These are phyloP conservation scores for Daldinia caldariorum DNA, from an alignment of 495 filamentous ascomycete genomes.

Conservation along the genomic window DNA sequence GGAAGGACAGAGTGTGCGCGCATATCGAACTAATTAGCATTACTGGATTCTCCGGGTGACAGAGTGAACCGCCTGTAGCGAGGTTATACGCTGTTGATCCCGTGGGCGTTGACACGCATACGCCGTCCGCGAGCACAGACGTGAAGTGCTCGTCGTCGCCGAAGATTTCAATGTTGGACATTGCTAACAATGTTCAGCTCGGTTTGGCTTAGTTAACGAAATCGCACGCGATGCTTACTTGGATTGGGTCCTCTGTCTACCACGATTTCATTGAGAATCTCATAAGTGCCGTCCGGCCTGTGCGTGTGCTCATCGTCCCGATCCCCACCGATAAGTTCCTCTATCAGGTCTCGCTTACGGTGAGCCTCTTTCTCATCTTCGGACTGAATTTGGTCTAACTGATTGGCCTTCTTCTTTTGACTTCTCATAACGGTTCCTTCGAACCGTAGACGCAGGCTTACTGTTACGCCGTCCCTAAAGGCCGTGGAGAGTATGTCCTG, in stretches of 20 bases:
- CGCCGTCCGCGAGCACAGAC: constrained; percentile 83
- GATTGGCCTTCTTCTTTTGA: constrained; percentile 58
- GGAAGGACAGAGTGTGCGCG: constrained; percentile 94
- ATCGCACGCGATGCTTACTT: constrained; percentile 61
- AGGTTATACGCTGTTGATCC: constrained; percentile 98
- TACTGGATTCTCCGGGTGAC: constrained; percentile 96
- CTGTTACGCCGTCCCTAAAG: constrained; percentile 84
- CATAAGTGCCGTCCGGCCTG: constrained; percentile 78
- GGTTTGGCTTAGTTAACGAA: not conserved
- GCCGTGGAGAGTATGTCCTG: constrained; percentile 73
- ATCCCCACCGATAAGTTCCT: constrained; percentile 87
- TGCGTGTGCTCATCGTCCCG: constrained; percentile 83
- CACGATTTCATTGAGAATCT: constrained; percentile 93
- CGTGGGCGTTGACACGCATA: constrained; percentile 91
- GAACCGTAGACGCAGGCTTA: constrained; percentile 88
- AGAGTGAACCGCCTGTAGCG: constrained; percentile 92
- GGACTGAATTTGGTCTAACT: constrained; percentile 39
- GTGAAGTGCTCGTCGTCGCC: constrained; percentile 96
- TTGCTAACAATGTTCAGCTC: constrained; percentile 60
- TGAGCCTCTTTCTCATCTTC: constrained; percentile 43
- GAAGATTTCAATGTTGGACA: constrained; percentile 89
- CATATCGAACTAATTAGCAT: constrained; percentile 96
- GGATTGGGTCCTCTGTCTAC: constrained; percentile 91
- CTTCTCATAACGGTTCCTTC: constrained; percentile 95
- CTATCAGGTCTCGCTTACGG: constrained; percentile 74